Conservation (phyloP, 2,329 filamentous ascomycete species). For the Aspergillus costaricaensis region DNA sequence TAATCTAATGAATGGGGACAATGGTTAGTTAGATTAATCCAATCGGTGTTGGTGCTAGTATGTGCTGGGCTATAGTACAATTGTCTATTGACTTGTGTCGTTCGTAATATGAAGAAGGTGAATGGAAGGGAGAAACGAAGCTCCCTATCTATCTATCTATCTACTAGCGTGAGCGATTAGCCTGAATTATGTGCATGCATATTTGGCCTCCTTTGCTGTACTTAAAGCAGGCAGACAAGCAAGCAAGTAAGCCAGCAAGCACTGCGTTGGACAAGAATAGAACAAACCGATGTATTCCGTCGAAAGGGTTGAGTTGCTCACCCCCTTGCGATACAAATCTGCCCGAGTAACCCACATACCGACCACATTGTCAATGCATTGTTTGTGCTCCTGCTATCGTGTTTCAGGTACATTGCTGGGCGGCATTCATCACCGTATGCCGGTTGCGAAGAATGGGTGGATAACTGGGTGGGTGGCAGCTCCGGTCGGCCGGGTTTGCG, state of each 20-base stretch:
- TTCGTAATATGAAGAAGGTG: not conserved
- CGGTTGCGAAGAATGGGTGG: not conserved
- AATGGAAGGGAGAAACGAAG: too few species aligned
- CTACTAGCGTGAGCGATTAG: not conserved
- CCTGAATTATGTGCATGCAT: not conserved
- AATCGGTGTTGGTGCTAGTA: not conserved
- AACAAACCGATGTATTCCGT: not conserved
- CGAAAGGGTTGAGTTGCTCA: not conserved
- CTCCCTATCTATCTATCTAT: too few species aligned
- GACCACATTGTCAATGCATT: conserved; percentile 7
- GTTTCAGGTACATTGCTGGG: conserved; percentile 14
- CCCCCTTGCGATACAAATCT: not conserved
- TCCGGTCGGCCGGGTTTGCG: conserved; percentile 5
- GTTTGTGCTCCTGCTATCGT: conserved; percentile 9
- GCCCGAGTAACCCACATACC: conserved; percentile 3
- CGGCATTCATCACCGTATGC: conserved; percentile 2
- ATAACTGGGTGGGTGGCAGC: not conserved
- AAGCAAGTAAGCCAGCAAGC: not conserved
- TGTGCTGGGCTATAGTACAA: not conserved
- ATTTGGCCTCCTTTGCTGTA: not conserved
- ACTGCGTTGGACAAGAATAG: not conserved
- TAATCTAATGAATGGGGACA: not conserved
- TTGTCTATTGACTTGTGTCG: not conserved
- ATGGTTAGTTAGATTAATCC: not conserved
- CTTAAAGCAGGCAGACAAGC: not conserved